Percentiles rank a stretch among this genome's conserved stretches.
These are phyloP conservation scores for Ceratocystis colombiana DNA, from an alignment of 2,329 filamentous ascomycete genomes.

Conservation along the genomic window DNA sequence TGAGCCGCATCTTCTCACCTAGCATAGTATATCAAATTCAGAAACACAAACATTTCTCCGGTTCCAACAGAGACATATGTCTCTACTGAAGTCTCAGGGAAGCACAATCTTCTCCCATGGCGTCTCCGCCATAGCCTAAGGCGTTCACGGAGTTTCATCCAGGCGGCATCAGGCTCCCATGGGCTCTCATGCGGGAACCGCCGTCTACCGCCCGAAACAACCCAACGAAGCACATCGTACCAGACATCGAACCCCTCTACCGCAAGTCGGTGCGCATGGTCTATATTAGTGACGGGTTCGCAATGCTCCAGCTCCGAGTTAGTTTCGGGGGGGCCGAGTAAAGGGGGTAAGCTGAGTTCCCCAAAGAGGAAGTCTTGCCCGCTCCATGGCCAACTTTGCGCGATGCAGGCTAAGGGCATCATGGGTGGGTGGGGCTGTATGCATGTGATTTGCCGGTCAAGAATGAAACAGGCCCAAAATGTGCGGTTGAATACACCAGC, in stretches of 20 bases:
- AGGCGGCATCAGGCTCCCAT: slow-evolving; percentile 34
- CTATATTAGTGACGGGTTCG: slow-evolving; percentile 31
- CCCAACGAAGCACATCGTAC: slow-evolving; percentile 35
- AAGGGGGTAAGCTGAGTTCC: slow-evolving; percentile 26
- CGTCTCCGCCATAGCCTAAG: slow-evolving; percentile 33
- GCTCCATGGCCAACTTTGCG: slow-evolving; percentile 31
- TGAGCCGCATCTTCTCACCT: slow-evolving; percentile 30
- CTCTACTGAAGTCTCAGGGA: slow-evolving; percentile 34
- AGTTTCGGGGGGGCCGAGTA: background rate
- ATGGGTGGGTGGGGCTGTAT: slow-evolving; percentile 35
- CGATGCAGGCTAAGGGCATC: slow-evolving; percentile 33
- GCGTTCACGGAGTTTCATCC: slow-evolving; percentile 31
- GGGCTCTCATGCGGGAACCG: slow-evolving; percentile 35
- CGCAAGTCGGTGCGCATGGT: slow-evolving; percentile 26
- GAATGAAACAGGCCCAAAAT: slow-evolving; percentile 40
- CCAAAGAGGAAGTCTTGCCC: slow-evolving; percentile 36
- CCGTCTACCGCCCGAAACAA: slow-evolving; percentile 38
- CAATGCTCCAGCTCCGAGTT: background rate
- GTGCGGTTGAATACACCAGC: slow-evolving; percentile 28
- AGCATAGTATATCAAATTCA: slow-evolving; percentile 38
- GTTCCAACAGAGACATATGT: slow-evolving; percentile 35
- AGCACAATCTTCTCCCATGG: slow-evolving; percentile 34
- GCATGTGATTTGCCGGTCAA: slow-evolving; percentile 38
- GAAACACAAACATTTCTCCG: slow-evolving; percentile 36
- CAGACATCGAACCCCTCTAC: slow-evolving; percentile 39